Base-by-base conservation (phyloP, 2,329 filamentous ascomycete genomes). In the Mollisia scopiformis region DNA sequence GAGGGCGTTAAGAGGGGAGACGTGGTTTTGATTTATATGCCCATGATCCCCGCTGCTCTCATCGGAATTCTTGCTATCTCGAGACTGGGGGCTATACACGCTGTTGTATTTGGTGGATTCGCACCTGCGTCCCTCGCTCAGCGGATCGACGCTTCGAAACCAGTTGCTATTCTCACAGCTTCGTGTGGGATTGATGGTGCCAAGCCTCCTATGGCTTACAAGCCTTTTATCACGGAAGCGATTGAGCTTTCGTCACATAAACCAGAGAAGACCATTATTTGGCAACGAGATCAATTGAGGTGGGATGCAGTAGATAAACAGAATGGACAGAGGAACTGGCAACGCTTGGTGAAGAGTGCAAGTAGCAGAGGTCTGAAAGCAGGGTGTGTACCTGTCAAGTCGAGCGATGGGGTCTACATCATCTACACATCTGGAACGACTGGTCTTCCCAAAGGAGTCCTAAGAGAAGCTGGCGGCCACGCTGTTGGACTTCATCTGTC, bases 61-160 rank as follows among this genome's bases (percentile, higher is more conserved):
- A 87, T 96, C 63, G 93, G 90, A 10, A 92, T 95, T 66, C 85
- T 97, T 3, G 93, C 94, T 25, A 85, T 90, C 61, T 87, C 87
- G 62, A 86, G 93, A 10, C 81, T 97, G 0, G 94, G 93, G 11
- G 94, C 93, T 16, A 87, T 97, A 55, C 94, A 98, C 73, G 88
- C 91, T 3, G 92, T 96, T 4, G 94, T 98, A 3, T 97, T 97
- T 75, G 94, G 94, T 43, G 93, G 94, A 0, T 98, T 98, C 73
- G 92, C 92, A 0, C 82, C 93, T 0, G 80, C 83, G 10, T 91
- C 93, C 3, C 81, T 97, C 47, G 92, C 93, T 1, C 93, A 97
- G 76, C 85, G 93, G 27, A 96, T 98, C 66, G 92, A 96, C 54
- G 90, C 91, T 0, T 92, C 90, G 7, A 84, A 84, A 33, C 92